These are phyloP conservation scores for Peniophora sp. DNA, from an alignment of 1,284 basidiomycete genomes.

Conservation along the genomic window DNA sequence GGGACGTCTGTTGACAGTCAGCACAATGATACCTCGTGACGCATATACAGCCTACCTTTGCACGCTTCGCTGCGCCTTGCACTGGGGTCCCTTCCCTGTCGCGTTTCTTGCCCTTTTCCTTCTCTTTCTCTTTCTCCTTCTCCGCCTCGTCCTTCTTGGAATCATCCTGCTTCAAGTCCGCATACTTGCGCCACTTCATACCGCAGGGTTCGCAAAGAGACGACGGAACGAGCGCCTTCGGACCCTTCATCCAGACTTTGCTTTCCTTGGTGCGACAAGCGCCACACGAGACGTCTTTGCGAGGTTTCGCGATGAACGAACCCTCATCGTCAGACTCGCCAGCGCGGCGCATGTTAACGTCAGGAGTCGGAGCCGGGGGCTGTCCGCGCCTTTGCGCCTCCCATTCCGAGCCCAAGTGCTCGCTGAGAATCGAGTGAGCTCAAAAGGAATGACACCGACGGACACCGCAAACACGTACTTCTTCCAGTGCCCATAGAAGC, in stretches of 20 bases:
- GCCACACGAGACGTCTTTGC: slow-evolving; percentile 57
- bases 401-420: slow-evolving; percentile 62
- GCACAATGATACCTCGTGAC: not conserved
- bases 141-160: slow-evolving; percentile 52
- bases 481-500: slow-evolving; percentile 84
- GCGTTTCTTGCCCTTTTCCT: slow-evolving; percentile 38
- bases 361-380: slow-evolving; percentile 20
- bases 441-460: slow-evolving; percentile 2
- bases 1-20: slow-evolving; percentile 32
- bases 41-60: slow-evolving; percentile 44
- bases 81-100: slow-evolving; percentile 70
- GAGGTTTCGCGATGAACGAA: slow-evolving; percentile 37
- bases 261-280: slow-evolving; percentile 74
- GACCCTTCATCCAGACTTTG: slow-evolving; percentile 80
- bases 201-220: slow-evolving; percentile 80
- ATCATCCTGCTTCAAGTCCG: slow-evolving; percentile 73
- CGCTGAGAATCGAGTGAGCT: slow-evolving; percentile 28
- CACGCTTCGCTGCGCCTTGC: slow-evolving; percentile 54
- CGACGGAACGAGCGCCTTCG: slow-evolving; percentile 56
- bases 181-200: slow-evolving; percentile 82
- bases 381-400: slow-evolving; percentile 18
- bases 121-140: slow-evolving; percentile 34
- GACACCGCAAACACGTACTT: slow-evolving; percentile 39
- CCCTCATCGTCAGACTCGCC: slow-evolving; percentile 57
- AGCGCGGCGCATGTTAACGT: slow-evolving; percentile 34